These are phyloP conservation scores for Ustilago sp. DNA, from an alignment of 1,284 basidiomycete species.

Conservation along the genomic window DNA sequence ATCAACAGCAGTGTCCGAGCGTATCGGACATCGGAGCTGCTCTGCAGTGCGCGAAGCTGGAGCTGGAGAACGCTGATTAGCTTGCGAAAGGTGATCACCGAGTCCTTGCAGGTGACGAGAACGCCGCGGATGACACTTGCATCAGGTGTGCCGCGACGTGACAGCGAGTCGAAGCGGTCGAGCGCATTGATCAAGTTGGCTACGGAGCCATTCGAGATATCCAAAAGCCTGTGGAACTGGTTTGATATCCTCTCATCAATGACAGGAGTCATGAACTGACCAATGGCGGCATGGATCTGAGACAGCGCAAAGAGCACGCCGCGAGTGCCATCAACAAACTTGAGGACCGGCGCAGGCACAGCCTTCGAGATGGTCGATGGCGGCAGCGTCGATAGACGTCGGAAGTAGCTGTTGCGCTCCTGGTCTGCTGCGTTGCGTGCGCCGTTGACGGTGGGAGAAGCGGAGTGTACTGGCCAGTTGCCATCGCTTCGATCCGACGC, in stretches of 20 bases:
- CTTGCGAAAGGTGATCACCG: constrained; percentile 85
- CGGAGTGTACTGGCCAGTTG: constrained; percentile 38
- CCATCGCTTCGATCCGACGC: constrained; percentile 30
- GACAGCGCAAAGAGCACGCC: constrained; percentile 92
- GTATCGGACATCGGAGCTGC: constrained; percentile 85
- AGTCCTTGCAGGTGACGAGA: constrained; percentile 85
- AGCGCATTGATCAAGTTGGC: constrained; percentile 85
- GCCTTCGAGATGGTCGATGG: constrained; percentile 77
- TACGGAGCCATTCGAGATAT: constrained; percentile 82
- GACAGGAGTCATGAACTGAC: constrained; percentile 87
- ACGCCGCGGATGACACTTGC: constrained; percentile 80
- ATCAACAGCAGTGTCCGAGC: constrained; percentile 87
- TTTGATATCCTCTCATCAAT: constrained; percentile 81
- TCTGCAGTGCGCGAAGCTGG: constrained; percentile 79
- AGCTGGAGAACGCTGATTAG: constrained; percentile 84
- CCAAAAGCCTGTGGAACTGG: constrained; percentile 58
- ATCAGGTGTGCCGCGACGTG: constrained; percentile 79
- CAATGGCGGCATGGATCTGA: constrained; percentile 88
- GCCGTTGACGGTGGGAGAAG: constrained; percentile 69
- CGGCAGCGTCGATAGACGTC: constrained; percentile 81
- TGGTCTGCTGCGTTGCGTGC: constrained; percentile 74
- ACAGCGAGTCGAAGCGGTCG: constrained; percentile 89
- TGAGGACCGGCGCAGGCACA: constrained; percentile 80
- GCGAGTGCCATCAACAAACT: constrained; percentile 86
- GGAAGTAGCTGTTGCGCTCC: constrained; percentile 89